These are phyloP conservation scores for Ocimum tenuiflorum DNA, from an alignment of 257 asterid species.

Conservation along the genomic window DNA sequence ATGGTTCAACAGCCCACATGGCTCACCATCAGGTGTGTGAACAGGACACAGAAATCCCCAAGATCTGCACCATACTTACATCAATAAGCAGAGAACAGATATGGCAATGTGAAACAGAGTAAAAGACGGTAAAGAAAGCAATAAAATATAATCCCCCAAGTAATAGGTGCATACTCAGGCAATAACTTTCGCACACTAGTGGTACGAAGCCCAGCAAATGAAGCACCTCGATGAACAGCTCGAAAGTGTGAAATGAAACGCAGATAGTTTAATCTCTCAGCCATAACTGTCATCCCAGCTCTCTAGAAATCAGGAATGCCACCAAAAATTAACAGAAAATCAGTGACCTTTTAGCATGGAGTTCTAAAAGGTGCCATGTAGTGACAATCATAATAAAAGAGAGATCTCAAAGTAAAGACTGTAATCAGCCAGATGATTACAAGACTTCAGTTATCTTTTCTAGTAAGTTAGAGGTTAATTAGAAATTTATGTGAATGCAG, in stretches of 20 bases:
- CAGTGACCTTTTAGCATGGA: conserved; percentile 9
- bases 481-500: neutral
- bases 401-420: neutral
- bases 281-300: conserved; percentile 90
- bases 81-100: neutral
- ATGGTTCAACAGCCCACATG: conserved; percentile 94
- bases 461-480: neutral
- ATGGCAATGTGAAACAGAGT: neutral
- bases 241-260: conserved; percentile 92
- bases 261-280: conserved; percentile 84
- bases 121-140: conserved; percentile 1
- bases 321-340: conserved; percentile 18
- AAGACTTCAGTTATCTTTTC: neutral
- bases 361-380: neutral
- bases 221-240: conserved; percentile 94
- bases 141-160: neutral
- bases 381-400: neutral
- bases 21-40: conserved; percentile 99
- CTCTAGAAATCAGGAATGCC: conserved; percentile 40
- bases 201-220: conserved; percentile 97
- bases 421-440: neutral
- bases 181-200: conserved; percentile 94
- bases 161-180: conserved; percentile 72
- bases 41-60: conserved; percentile 99
- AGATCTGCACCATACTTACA: conserved; percentile 41